A percentile compares a stretch with the other conserved stretches of the same genome.
Conservation (phyloP, 495 filamentous ascomycete genomes). For the Talaromyces ruber region DNA sequence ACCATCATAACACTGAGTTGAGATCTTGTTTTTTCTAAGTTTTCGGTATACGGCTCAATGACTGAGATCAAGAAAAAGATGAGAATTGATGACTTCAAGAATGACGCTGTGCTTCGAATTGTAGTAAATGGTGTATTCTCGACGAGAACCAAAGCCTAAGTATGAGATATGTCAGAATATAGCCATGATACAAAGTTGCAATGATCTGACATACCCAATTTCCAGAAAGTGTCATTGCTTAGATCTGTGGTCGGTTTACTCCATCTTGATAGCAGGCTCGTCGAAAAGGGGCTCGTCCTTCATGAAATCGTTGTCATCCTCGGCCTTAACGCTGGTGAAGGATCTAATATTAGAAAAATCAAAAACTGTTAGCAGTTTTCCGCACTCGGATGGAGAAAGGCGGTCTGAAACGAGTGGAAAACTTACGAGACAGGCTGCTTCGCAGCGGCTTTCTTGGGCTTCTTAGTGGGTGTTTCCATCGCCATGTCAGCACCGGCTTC, state of each 20-base stretch:
- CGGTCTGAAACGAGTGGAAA: background rate
- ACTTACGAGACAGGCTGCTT: constrained; percentile 8
- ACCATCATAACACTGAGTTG: background rate
- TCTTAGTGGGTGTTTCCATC: background rate
- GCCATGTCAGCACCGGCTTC: background rate
- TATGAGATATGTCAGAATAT: background rate
- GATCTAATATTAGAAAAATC: background rate
- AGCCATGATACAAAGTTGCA: background rate
- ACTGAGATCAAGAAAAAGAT: background rate
- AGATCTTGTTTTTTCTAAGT: background rate
- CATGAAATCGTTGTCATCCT: background rate
- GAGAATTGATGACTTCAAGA: background rate
- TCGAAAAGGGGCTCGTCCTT: background rate
- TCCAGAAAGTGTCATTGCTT: background rate
- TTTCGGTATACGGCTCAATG: background rate
- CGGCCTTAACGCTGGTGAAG: background rate
- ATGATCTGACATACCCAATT: background rate
- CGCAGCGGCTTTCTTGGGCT: constrained; percentile 2
- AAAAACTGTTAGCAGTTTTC: background rate
- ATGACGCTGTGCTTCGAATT: background rate
- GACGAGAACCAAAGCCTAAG: background rate
- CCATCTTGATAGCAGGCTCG: background rate
- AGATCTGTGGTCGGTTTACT: background rate
- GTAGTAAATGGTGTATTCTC: too few species aligned
- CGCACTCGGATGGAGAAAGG: too few species aligned